Evolutionary conservation across 2,329 filamentous ascomycete genomes (phyloP).

Genomic region (Curvularia eragrostidis): DNA sequence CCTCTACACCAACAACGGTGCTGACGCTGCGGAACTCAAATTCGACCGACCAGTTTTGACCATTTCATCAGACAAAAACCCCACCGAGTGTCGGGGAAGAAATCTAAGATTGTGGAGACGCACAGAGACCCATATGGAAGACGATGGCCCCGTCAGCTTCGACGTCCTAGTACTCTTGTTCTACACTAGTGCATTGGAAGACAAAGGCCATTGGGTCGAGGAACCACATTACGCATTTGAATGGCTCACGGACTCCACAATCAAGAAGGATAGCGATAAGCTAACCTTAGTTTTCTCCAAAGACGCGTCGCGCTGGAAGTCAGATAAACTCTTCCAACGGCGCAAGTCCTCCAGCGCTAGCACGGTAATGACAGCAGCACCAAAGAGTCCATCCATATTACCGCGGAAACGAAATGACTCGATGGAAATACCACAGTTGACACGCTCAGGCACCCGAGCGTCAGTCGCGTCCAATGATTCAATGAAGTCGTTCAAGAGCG

Average conservation of each 20-base stretch:
- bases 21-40: constrained; percentile 34
- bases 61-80: constrained; percentile 38
- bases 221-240: constrained; percentile 45
- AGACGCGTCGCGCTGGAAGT: constrained; percentile 34
- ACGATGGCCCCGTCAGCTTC: constrained; percentile 19
- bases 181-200: constrained; percentile 40
- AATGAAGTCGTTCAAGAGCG: constrained; percentile 19
- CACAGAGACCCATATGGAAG: constrained; percentile 27
- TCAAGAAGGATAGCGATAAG: constrained; percentile 34
- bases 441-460: constrained; percentile 16
- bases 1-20: constrained; percentile 44
- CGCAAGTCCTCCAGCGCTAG: constrained; percentile 27
- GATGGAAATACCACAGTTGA: constrained; percentile 15
- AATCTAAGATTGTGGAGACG: constrained; percentile 41
- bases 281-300: constrained; percentile 39
- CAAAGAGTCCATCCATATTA: constrained; percentile 1
- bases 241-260: constrained; percentile 34
- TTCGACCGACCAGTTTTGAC: constrained; percentile 35
- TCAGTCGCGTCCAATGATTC: constrained; percentile 25
- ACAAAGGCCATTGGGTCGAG: constrained; percentile 44
- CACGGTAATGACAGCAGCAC: not conserved
- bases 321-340: constrained; percentile 35
- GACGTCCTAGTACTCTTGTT: constrained; percentile 39
- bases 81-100: constrained; percentile 39
- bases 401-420: constrained; percentile 19